Base-by-base conservation (phyloP, 2,329 filamentous ascomycete species). In the Hortaea werneckii region DNA sequence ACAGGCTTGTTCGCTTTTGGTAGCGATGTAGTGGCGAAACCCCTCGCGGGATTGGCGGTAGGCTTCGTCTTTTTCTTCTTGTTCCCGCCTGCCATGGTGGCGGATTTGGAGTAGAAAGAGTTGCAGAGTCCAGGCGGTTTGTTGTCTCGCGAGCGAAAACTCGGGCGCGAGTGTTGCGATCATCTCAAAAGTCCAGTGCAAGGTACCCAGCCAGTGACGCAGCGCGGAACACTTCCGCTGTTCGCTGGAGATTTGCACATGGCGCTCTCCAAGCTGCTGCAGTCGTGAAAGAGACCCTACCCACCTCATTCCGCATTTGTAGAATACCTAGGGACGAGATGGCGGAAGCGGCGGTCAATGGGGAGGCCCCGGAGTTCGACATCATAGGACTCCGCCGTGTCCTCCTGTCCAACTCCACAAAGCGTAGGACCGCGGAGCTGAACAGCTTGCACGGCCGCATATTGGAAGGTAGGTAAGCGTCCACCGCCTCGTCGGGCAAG, bases 31-130 rank as follows among this genome's bases (percentile, higher is more conserved):
- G 92, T 98, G 53, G 90, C 87, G 69, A 95, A 94, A 12, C 89
- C 92, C 65, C 92, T 78, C 35, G 88, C 87, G 49, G 89, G 87
- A 66, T 95, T 96, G 29, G 83, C 79, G 27, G 79, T 78, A 45
- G 85, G 76, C 77, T 95, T 96, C 74, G 87, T 94, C 72, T 95
- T 95, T 71, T 94, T 95, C 67, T 87, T 85, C 51, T 73, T 64
- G 29, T 48, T 63, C 10, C 51, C 57, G 26, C 50, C 57, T 37
- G 54, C 50, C 58, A 60, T 59, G 13, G 27, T 48, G 37, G 20
- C 20, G 20, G 11, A 39, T 12, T 39, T 10, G 10, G 20, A 13
- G 20, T 39, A 2, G 37, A 10, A 8, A 39, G 37, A 12, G 10
- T 8, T 20, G 37, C 10, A 10, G 37, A 39, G 37, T 12, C 37